Conservation (phyloP, 257 asterid species). For the Verbascum thapsus region DNA sequence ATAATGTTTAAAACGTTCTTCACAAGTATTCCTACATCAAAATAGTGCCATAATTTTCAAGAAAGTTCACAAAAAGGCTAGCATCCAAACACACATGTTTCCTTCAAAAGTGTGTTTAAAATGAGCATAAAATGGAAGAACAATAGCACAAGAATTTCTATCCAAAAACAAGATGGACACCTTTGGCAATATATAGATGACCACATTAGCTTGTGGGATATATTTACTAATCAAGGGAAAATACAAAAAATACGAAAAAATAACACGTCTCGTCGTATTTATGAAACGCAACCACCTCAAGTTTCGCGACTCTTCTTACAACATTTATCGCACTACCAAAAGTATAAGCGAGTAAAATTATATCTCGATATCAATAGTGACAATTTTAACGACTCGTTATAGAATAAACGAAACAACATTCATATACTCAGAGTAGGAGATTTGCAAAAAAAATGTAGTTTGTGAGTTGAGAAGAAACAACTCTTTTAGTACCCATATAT, state of each 20-base stretch:
- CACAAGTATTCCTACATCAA: not conserved
- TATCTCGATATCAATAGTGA: too few relatives aligned
- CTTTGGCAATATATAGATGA: not conserved
- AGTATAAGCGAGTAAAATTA: too few relatives aligned
- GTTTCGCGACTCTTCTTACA: too few relatives aligned
- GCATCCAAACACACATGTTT: not conserved
- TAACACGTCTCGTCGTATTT: too few relatives aligned
- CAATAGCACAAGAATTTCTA: slow-evolving; percentile 13
- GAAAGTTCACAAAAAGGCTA: not conserved
- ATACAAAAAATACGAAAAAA: slow-evolving; percentile 24
- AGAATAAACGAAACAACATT: too few relatives aligned
- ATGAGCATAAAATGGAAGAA: not conserved
- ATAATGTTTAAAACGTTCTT: not conserved
- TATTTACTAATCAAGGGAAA: slow-evolving; percentile 20
- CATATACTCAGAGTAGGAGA: too few relatives aligned
- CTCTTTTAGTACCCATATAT: not conserved
- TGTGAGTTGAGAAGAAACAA: not conserved
- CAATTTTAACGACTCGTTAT: too few relatives aligned
- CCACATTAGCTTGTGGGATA: not conserved
- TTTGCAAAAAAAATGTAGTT: not conserved
- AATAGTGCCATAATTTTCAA: not conserved
- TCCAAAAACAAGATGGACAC: slow-evolving; percentile 1
- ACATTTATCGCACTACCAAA: too few relatives aligned
- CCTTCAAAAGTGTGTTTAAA: too few relatives aligned
- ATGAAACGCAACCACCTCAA: too few relatives aligned